Percentiles rank a stretch among this genome's conserved stretches.
These are phyloP conservation scores for Dothideomycetes sp. DNA, from an alignment of 2,329 filamentous ascomycete species.

Conservation along the genomic window DNA sequence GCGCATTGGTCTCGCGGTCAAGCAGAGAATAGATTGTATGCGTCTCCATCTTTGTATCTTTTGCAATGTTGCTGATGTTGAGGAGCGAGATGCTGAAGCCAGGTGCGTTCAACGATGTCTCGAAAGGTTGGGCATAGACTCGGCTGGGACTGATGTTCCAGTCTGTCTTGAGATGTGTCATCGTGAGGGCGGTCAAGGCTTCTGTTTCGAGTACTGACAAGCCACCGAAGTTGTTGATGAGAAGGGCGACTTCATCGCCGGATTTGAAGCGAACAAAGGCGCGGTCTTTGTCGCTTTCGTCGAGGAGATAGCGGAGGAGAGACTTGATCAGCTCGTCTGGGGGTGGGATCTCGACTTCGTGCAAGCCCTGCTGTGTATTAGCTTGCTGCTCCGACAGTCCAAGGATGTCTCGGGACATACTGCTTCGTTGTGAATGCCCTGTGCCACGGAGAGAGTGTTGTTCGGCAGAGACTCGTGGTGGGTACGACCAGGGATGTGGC, in stretches of 20 bases:
- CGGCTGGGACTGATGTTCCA: constrained; percentile 42
- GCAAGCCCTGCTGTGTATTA: constrained; percentile 28
- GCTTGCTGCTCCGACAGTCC: background rate
- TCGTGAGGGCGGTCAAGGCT: constrained; percentile 35
- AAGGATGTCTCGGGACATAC: constrained; percentile 20
- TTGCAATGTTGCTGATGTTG: constrained; percentile 40
- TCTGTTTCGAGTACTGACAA: constrained; percentile 41
- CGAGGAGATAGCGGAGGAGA: constrained; percentile 41
- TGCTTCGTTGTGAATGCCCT: constrained; percentile 46
- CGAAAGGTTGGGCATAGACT: constrained; percentile 41
- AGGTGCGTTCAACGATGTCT: constrained; percentile 47
- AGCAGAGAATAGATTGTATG: constrained; percentile 39
- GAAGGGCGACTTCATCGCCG: constrained; percentile 36
- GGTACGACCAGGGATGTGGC: constrained; percentile 43
- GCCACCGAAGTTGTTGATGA: constrained; percentile 43
- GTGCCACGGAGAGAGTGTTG: constrained; percentile 32
- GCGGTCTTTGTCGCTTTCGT: constrained; percentile 39
- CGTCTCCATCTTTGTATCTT: constrained; percentile 30
- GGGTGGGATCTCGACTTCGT: constrained; percentile 39
- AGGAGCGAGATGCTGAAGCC: constrained; percentile 49
- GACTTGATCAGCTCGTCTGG: constrained; percentile 40
- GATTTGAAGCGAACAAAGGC: constrained; percentile 41
- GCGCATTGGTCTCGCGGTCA: constrained; percentile 42
- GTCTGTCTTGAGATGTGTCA: constrained; percentile 33
- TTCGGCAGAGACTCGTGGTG: constrained; percentile 37